Evolutionary conservation across 306 rosid species (phyloP).

Genomic region (Acacia melanoxylon): DNA sequence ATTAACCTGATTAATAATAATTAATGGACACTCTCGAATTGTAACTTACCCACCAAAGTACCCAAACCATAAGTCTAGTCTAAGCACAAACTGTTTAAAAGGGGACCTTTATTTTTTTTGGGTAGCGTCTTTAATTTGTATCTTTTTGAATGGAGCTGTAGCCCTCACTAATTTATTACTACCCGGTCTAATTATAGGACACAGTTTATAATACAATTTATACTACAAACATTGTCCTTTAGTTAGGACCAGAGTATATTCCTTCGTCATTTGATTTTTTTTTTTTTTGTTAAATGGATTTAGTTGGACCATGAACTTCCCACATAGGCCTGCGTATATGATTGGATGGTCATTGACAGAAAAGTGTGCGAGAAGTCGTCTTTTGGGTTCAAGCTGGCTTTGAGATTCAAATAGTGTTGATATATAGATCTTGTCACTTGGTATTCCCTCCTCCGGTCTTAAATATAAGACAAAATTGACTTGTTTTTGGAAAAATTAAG

Average conservation of each 20-base stretch:
- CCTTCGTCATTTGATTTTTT: not conserved
- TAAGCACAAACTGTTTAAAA: slow-evolving; percentile 13
- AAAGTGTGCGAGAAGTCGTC: too few relatives aligned
- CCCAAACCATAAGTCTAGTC: not conserved
- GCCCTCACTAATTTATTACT: not conserved
- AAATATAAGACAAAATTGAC: too few relatives aligned
- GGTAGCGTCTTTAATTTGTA: not conserved
- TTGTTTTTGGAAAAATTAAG: too few relatives aligned
- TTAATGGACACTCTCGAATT: not conserved
- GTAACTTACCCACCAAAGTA: slow-evolving; percentile 6
- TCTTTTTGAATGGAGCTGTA: not conserved
- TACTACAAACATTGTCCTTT: too few relatives aligned
- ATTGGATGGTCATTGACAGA: too few relatives aligned
- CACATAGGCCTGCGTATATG: not conserved
- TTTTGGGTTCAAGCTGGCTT: too few relatives aligned
- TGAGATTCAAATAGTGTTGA: too few relatives aligned
- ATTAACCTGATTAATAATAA: not conserved
- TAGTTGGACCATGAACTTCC: not conserved
- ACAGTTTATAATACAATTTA: too few relatives aligned
- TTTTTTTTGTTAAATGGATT: not conserved
- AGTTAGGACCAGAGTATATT: too few relatives aligned
- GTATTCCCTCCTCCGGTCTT: too few relatives aligned
- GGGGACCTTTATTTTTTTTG: not conserved
- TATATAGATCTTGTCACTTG: too few relatives aligned
- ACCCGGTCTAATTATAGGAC: too few relatives aligned